Percentiles rank a stretch among this genome's conserved stretches.
Conservation (phyloP, 2,329 filamentous ascomycete genomes). For the Curvularia sp. region DNA sequence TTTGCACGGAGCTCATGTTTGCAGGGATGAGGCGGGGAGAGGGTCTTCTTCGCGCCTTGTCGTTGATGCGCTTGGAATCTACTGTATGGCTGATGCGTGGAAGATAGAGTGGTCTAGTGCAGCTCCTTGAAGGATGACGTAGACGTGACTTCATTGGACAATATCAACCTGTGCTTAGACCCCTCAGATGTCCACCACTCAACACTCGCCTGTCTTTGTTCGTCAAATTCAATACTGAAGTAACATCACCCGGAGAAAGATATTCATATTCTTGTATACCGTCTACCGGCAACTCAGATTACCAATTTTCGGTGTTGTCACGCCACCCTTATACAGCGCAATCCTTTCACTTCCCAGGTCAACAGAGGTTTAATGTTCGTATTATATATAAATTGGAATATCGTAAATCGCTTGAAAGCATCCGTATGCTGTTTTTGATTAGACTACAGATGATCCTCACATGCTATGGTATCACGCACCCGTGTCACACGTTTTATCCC, state of each 20-base stretch:
- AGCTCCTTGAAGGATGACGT: neutral
- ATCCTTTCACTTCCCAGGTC: neutral
- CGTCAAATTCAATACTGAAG: neutral
- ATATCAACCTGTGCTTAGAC: neutral
- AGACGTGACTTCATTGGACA: neutral
- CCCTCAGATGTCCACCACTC: neutral
- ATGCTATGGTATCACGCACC: neutral
- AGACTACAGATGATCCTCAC: neutral
- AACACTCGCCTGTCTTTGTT: neutral
- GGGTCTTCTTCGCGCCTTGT: neutral
- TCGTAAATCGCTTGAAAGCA: neutral
- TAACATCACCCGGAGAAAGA: neutral
- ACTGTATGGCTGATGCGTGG: neutral
- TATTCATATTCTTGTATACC: neutral
- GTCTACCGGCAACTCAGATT: neutral
- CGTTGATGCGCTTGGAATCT: neutral
- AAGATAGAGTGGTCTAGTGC: neutral
- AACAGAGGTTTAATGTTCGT: too few relatives aligned
- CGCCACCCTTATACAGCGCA: neutral
- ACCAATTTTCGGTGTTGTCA: neutral
- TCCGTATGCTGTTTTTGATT: neutral
- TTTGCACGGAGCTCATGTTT: conserved; percentile 5
- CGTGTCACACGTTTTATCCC: neutral
- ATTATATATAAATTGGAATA: neutral
- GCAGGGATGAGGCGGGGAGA: neutral